Base-by-base conservation (phyloP, 345 rosid genomes). In the Salix dunnii region DNA sequence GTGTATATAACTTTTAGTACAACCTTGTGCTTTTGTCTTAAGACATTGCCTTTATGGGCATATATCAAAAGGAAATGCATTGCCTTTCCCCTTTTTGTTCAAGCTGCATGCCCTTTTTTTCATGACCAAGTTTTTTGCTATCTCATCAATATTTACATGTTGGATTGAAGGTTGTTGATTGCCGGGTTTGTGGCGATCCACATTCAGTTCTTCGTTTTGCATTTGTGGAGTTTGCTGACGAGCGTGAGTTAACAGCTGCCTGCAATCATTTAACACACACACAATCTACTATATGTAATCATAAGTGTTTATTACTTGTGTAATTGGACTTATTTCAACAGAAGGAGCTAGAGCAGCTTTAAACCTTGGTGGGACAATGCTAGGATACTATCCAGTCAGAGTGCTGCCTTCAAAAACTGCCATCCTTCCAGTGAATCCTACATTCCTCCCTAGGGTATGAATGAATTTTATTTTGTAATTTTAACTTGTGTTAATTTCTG, bases 171-270 rank as follows among this genome's bases (percentile, higher is more conserved):
- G 97, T 94, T 80, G 91, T 92, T 86, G 98, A 94, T 78, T 94
- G 98, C 82, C 92, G 98, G 70, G 89, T 94, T 49, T 94, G 97
- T 82, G 97, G 96, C 25, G 97, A 94, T 89, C 96, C 97, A 55
- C 94, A 89, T 86, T 94, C 98, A 65, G 90, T 91, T 82, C 97
- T 94, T 84, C 94, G 97, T 43, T 94, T 94, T 88, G 98, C 98
- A 36, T 94, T 94, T 75, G 92, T 94, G 21, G 97, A 94, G 83
- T 94, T 94, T 80, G 89, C 90, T 51, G 94, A 92, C 86, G 97
- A 92, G 79, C 83, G 98, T 92, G 90, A 85, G 91, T 78, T 76
- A 12, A 69, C 69, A 80, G 42, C 40, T 77, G 48, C 40, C 38
- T 61, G 43, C 18, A 40, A 63, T 49, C 67, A 36, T 72, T 51